These are phyloP conservation scores for Panaeolus papilionaceus DNA, from an alignment of 768 basidiomycete genomes.

Conservation along the genomic window DNA sequence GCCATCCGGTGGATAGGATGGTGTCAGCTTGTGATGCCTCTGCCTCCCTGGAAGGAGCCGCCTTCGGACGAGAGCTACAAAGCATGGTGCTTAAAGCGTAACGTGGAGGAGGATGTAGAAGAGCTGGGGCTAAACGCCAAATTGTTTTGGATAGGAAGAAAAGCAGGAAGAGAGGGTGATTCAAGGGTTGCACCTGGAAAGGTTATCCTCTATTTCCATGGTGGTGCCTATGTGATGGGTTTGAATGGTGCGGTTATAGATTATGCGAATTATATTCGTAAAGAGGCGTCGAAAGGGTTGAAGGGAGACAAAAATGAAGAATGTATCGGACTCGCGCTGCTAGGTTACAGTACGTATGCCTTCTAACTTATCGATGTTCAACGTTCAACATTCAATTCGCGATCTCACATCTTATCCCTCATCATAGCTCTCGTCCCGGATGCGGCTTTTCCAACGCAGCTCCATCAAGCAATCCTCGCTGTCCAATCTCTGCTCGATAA, in stretches of 20 bases:
- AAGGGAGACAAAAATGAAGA: constrained; percentile 21
- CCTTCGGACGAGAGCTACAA: constrained; percentile 8
- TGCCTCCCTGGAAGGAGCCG: not conserved
- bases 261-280: constrained; percentile 30
- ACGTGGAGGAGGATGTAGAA: constrained; percentile 24
- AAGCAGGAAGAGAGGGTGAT: not conserved
- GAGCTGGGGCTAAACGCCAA: constrained; percentile 31
- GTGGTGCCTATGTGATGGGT: constrained; percentile 22
- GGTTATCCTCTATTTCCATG: constrained; percentile 36
- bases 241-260: constrained; percentile 20
- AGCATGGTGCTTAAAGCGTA: constrained; percentile 7
- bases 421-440: constrained; percentile 38
- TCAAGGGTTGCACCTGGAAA: not conserved
- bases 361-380: not conserved
- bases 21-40: not conserved
- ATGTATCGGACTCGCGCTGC: constrained; percentile 24
- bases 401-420: too few species aligned
- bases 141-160: constrained; percentile 33
- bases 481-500: constrained; percentile 37
- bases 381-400: too few species aligned
- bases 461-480: constrained; percentile 36
- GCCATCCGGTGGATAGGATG: not conserved
- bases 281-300: constrained; percentile 20
- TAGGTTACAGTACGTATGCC: constrained; percentile 27
- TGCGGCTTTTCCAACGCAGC: constrained; percentile 41